Evolutionary conservation across 139 green algal species (phyloP), one percentile per base, ranked within the genome.

Genomic region (Mesotaenium endlicherianum): DNA sequence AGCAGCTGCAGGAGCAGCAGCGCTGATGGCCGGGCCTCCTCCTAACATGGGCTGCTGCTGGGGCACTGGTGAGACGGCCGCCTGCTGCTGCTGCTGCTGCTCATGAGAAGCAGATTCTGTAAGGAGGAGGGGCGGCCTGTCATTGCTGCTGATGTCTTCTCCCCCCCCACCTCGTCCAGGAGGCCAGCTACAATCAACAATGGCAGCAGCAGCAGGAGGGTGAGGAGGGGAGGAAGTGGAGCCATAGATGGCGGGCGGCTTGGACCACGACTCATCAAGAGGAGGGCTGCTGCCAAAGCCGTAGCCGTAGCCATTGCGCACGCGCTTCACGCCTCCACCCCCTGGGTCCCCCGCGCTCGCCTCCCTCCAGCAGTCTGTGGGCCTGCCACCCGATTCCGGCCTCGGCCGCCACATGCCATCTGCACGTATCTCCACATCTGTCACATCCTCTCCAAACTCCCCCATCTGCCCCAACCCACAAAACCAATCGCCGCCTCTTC

Each of bases 391-490:
- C 38, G 20, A 34, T 20, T 80, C 71, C 30, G 53, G 53, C 34
- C 42, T 55, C 38, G 49, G 75, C 3, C 75, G 47, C 75, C 75
- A 82, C 31, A 43, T 58, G 30, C 75, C 75, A 2, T 82, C 75
- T 6, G 75, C 45, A 39, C 43, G 75, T 17, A 82, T 38, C 49
- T 82, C 43, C 14, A 82, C 49, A 39, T 82, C 75, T 39, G 75
- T 82, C 17, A 82, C 75, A 14, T 82, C 75, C 26, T 74, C 49
- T 39, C 40, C 44, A 71, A 70, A 81, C 17, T 57, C 38, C 17
- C 6, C 26, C 74, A 81, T 50, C 74, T 81, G 74, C 31, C 14
- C 6, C 60, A 36, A n/a, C 11, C 60, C 26, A 64, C 50, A 64
- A 64, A 64, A 64, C 50, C 20, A 26, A 64, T 26, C 26, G 50